These are phyloP conservation scores for Boletus bicolor DNA, from an alignment of 768 basidiomycete species.

Conservation along the genomic window DNA sequence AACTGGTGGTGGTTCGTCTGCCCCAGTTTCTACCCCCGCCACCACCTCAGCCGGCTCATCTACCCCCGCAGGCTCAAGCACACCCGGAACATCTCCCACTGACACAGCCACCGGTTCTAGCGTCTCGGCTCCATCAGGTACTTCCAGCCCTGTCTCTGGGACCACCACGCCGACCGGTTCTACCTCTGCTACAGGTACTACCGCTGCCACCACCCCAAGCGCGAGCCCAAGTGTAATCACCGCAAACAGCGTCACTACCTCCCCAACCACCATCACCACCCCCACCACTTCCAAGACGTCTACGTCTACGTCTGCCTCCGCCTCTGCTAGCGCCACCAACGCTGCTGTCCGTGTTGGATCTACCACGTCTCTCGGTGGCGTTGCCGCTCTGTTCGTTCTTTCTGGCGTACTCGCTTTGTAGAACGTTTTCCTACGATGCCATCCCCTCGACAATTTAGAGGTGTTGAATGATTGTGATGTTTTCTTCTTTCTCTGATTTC, in stretches of 20 bases:
- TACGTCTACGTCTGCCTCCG: constrained; percentile 9
- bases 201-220: constrained; percentile 32
- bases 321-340: constrained; percentile 14
- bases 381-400: constrained; percentile 20
- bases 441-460: neutral
- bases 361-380: constrained; percentile 19
- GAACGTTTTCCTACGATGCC: constrained; percentile 3
- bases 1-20: constrained; percentile 28
- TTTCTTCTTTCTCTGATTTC: neutral
- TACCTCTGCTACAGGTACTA: neutral
- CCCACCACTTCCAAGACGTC: constrained; percentile 31
- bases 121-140: constrained; percentile 17
- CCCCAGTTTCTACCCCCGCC: constrained; percentile 1
- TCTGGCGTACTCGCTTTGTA: constrained; percentile 23
- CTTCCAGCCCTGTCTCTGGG: constrained; percentile 3
- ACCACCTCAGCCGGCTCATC: constrained; percentile 12
- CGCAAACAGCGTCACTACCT: constrained; percentile 15
- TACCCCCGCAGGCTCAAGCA: constrained; percentile 13
- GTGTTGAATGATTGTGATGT: constrained; percentile 8
- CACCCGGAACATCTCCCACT: constrained; percentile 3
- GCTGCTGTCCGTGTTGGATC: constrained; percentile 25
- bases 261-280: constrained; percentile 28
- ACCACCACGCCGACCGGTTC: constrained; percentile 12
- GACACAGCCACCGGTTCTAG: neutral
- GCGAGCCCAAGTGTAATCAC: constrained; percentile 36